Evolutionary conservation across 306 rosid genomes (phyloP).

Genomic region (Mucuna pruriens): DNA sequence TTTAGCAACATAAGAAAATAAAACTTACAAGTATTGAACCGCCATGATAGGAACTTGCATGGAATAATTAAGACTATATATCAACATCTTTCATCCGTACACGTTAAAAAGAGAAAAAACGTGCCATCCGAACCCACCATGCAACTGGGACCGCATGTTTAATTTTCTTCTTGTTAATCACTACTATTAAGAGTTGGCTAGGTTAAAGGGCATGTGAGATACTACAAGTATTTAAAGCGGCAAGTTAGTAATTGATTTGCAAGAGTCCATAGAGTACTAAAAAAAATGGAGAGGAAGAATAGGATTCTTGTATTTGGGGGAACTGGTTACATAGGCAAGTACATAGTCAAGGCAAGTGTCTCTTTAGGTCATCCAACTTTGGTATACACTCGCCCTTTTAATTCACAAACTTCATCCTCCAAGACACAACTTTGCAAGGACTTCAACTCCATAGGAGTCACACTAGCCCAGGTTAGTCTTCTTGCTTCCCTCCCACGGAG

Average conservation of each 20-base stretch:
- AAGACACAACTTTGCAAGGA: slow-evolving; percentile 32
- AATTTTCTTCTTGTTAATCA: too few species aligned
- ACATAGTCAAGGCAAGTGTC: slow-evolving; percentile 52
- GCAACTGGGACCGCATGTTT: too few species aligned
- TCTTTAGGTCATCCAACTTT: slow-evolving; percentile 45
- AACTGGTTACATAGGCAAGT: slow-evolving; percentile 53
- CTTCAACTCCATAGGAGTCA: slow-evolving; percentile 45
- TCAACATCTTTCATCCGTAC: too few species aligned
- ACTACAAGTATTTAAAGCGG: background rate
- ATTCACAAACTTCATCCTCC: slow-evolving; percentile 17
- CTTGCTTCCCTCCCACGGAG: too few species aligned
- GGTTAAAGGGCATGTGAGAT: background rate
- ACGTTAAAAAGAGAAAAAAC: too few species aligned
- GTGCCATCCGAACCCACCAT: too few species aligned
- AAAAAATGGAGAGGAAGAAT: background rate
- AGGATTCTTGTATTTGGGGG: slow-evolving; percentile 52
- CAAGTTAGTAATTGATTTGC: background rate
- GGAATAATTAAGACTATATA: too few species aligned
- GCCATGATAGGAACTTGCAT: too few species aligned
- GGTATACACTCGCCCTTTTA: slow-evolving; percentile 42
- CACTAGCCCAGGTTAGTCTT: slow-evolving; percentile 25
- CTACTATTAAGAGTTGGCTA: too few species aligned
- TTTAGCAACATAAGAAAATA: too few species aligned
- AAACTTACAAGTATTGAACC: too few species aligned
- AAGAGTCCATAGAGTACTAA: background rate